Base-by-base conservation (phyloP, 352 stramenopile species). In the Globisporangium radiosum region DNA sequence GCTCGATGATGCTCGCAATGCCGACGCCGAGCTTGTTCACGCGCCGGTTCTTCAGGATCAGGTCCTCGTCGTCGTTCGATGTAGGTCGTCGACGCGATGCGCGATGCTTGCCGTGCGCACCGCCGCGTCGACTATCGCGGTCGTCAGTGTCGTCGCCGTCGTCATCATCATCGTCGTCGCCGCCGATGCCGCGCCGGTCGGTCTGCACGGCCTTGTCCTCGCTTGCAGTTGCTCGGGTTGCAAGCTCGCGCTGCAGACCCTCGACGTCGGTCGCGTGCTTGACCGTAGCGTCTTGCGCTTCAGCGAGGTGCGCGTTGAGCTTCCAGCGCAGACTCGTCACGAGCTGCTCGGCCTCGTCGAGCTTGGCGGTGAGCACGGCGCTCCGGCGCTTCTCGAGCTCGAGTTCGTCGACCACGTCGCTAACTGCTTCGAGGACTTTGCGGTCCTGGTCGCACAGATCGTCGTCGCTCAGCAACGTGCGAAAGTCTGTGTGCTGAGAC, bases 1-100 rank as follows among this genome's bases (percentile, higher is more conserved):
- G 72, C 10, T 88, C 79, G 54, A 90, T 90, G 54, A 90, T 68
- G 51, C 79, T 89, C 5, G 79, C 81, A n/a, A 92, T 89, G 7
- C 82, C 82, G 37, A 78, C 76, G 43, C 79, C 77, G 25, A 79
- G 80, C 47, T 89, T 84, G 62, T 89, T 87, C 11, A 75, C 71
- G 13, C 64, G 73, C 1, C 73, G 66, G 44, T 87, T 87, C 53
- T 87, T 86, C 9, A 80, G 48, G 15, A 86, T 71, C 9, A 89
- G 70, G 15, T 87, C 75, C 13, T 85, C 70, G 9, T 72, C 62
- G 5, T 66, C 71, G 11, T 71, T 75, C 4, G 63, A 48, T 25
- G 9, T 52, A 39, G 53, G 52, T 4, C 72, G 52, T 15, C 74
- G 75, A 4, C 74, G 71, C 5, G 48, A 56, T 0, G 48, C 48